A percentile compares a stretch with the other conserved stretches of the same genome.
Evolutionary conservation across 2,329 filamentous ascomycete genomes (phyloP).

Genomic region (Dothidotthia symphoricarpi): DNA sequence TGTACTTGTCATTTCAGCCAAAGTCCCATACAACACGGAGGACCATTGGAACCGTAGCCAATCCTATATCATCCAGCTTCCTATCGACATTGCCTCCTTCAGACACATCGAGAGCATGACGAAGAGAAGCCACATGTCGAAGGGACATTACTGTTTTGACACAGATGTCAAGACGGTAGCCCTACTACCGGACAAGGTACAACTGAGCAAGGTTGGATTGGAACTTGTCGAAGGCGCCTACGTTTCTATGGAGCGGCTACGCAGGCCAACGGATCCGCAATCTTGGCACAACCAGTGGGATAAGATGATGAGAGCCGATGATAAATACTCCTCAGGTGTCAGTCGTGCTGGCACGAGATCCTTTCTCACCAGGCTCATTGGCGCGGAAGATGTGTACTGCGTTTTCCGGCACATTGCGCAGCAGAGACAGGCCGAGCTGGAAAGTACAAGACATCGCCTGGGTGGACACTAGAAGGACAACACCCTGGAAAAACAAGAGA

Average conservation of each 20-base stretch:
- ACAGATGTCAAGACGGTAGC: constrained; percentile 6
- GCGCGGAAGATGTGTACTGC: constrained; percentile 63
- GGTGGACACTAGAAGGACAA: no score
- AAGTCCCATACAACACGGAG: constrained; percentile 13
- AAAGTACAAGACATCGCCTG: no score
- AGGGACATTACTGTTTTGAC: constrained; percentile 8
- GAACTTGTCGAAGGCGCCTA: constrained; percentile 60
- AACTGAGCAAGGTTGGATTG: constrained; percentile 43
- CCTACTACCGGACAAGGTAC: constrained; percentile 9
- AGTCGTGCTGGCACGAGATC: constrained; percentile 51
- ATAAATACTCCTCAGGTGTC: constrained; percentile 53
- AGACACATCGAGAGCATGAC: constrained; percentile 12
- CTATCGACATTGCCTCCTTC: constrained; percentile 54
- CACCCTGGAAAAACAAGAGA: no score
- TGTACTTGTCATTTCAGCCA: constrained; percentile 59
- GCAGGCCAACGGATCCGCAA: constrained; percentile 3
- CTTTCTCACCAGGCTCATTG: constrained; percentile 35
- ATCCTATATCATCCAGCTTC: constrained; percentile 44
- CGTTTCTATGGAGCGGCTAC: constrained; percentile 58
- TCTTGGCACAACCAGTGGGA: constrained; percentile 58
- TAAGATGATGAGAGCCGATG: constrained; percentile 75
- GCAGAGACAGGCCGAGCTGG: constrained; percentile 4
- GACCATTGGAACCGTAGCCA: constrained; percentile 44
- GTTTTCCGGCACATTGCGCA: constrained; percentile 7
- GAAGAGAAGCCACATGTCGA: constrained; percentile 15